Base-by-base conservation (phyloP, 192 early-diverging fungal species). In the Coemansia sp. region DNA sequence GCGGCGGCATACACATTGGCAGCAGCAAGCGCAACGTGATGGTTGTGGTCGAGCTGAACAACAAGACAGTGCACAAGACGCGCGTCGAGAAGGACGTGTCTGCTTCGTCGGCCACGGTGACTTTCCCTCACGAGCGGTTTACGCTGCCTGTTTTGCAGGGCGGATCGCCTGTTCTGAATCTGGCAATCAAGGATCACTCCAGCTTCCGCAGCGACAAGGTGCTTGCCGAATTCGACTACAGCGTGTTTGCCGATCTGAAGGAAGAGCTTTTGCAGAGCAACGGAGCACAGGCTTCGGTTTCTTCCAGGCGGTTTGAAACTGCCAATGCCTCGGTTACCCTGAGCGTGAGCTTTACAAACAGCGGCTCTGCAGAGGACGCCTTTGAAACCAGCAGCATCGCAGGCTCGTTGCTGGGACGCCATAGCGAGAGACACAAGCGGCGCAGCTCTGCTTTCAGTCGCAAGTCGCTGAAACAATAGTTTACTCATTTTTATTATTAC, bases 121-220 rank as follows among this genome's bases (percentile, higher is more conserved):
- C 60, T 4, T 83, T 68, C 69, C 61, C 66, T 5, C 33, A 28
- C 56, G 74, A 83, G 72, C 70, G 71, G 4, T 68, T 78, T 22
- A 58, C 43, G 33, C 55, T 83, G n/a, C 80, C 80, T 0, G 80
- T 83, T 18, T 48, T 83, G 12, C 75, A 78, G 62, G 80, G 80
- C 59, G 66, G 80, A 17, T 52, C 64, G 43, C 80, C 80, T 0
- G 51, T 59, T 56, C 39, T 83, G 6, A 57, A 43, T 5, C 68
- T 78, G 14, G 66, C 70, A 1, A 65, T 76, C 7, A 83, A 83
- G 67, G 80, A 83, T 60, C 80, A 83, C 54, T 74, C 75, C 58
- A 83, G 75, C 60, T 83, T 83, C 75, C 80, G 75, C 53, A 66
- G 80, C 59, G 80, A 83, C 66, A 83, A 78, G 75, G 60, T 61